Percentiles rank a stretch among this genome's conserved stretches.
These are phyloP conservation scores for Daldinia sp. DNA, from an alignment of 2,329 filamentous ascomycete genomes.

Conservation along the genomic window DNA sequence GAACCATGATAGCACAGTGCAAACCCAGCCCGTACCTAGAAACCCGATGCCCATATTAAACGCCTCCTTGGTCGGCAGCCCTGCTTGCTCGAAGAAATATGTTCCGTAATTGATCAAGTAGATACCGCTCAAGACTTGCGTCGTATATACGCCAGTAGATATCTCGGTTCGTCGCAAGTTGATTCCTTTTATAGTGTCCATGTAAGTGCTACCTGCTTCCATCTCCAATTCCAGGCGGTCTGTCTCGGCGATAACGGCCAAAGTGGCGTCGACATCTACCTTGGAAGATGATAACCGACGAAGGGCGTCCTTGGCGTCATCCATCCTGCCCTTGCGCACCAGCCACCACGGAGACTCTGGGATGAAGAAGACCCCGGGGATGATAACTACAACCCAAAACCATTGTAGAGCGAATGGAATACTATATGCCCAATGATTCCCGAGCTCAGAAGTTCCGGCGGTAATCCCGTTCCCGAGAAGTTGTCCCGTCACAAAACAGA, in stretches of 20 bases:
- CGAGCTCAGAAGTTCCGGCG: slow-evolving; percentile 51
- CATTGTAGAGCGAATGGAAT: slow-evolving; percentile 60
- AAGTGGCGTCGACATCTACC: slow-evolving; percentile 56
- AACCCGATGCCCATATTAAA: slow-evolving; percentile 65
- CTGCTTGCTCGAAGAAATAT: slow-evolving; percentile 67
- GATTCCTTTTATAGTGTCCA: slow-evolving; percentile 59
- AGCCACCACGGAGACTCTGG: slow-evolving; percentile 62
- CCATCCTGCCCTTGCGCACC: slow-evolving; percentile 52
- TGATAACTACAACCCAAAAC: slow-evolving; percentile 57
- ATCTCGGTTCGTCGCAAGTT: slow-evolving; percentile 64
- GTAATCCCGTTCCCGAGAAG: slow-evolving; percentile 61
- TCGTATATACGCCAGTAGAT: slow-evolving; percentile 67
- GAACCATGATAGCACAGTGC: slow-evolving; percentile 63
- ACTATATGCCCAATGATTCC: slow-evolving; percentile 58
- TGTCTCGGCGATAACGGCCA: slow-evolving; percentile 66
- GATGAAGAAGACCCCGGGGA: slow-evolving; percentile 56
- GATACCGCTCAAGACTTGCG: slow-evolving; percentile 70
- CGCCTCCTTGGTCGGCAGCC: slow-evolving; percentile 56
- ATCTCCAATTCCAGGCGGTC: slow-evolving; percentile 63
- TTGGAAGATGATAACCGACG: slow-evolving; percentile 55
- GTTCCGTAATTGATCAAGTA: slow-evolving; percentile 72
- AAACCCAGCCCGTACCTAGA: slow-evolving; percentile 59
- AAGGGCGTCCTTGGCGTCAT: slow-evolving; percentile 53
- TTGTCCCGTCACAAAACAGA: slow-evolving; percentile 70
- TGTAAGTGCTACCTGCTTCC: slow-evolving; percentile 58